Conservation (phyloP, 768 basidiomycete genomes). For the Chlorophyllum brunneum region DNA sequence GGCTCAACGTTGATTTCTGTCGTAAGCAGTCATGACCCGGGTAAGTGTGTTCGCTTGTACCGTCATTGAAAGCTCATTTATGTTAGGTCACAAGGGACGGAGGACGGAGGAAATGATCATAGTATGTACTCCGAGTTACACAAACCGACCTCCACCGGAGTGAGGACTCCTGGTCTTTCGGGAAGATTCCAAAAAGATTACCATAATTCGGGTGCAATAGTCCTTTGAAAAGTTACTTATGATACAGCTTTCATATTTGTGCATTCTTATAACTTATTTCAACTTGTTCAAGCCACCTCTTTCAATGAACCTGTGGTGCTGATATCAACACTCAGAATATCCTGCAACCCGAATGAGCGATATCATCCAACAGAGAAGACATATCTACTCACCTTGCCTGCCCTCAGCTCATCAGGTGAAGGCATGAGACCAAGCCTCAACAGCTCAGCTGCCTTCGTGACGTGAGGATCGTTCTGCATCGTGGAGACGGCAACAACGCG, state of each 20-base stretch:
- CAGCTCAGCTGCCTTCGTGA: conserved; percentile 74
- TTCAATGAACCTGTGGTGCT: conserved; percentile 27
- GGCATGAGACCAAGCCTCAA: conserved; percentile 81
- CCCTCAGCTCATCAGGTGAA: conserved; percentile 63
- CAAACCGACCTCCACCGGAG: no score
- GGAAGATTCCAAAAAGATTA: not conserved
- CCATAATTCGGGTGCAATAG: not conserved
- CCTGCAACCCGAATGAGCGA: conserved; percentile 22
- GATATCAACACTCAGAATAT: conserved; percentile 38
- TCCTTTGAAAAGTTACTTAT: not conserved
- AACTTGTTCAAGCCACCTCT: conserved; percentile 16
- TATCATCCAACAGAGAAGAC: not conserved
- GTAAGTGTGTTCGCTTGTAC: no score
- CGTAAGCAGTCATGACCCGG: no score
- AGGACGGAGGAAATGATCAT: no score
- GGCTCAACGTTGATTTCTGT: no score
- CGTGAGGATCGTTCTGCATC: conserved; percentile 84
- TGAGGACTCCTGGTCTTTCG: not conserved
- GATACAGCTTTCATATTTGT: not conserved
- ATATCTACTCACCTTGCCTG: conserved; percentile 55
- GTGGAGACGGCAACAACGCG: conserved; percentile 66
- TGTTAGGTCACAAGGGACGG: no score
- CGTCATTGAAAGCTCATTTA: no score
- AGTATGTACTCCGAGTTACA: no score
- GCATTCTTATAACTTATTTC: not conserved